Conservation (phyloP, 2,329 filamentous ascomycete species). For the Pleurostoma richardsiae region DNA sequence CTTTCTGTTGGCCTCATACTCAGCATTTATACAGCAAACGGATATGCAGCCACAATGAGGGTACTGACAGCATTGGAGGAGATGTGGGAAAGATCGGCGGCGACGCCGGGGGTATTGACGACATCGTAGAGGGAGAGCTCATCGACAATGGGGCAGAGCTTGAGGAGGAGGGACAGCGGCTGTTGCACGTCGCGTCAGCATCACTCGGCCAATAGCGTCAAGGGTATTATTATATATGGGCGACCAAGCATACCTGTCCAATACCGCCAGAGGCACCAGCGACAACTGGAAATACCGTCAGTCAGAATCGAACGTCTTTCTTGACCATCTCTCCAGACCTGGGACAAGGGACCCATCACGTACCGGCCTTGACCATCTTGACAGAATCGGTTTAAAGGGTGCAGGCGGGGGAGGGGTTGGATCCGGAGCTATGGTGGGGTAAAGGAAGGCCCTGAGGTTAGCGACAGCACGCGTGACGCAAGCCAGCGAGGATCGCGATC, state of each 20-base stretch:
- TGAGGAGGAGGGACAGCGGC: slow-evolving; percentile 95
- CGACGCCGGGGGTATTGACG: slow-evolving; percentile 95
- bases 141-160: slow-evolving; percentile 80
- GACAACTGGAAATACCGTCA: slow-evolving; percentile 52
- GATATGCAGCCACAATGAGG: slow-evolving; percentile 2
- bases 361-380: slow-evolving; percentile 35
- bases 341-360: not conserved
- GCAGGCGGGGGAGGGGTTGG: slow-evolving; percentile 17
- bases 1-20: slow-evolving; percentile 52
- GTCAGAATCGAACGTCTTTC: slow-evolving; percentile 7
- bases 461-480: too few relatives aligned
- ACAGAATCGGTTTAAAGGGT: slow-evolving; percentile 5
- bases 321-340: not conserved
- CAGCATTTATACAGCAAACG: not conserved
- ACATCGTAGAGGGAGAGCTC: slow-evolving; percentile 99
- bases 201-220: not conserved
- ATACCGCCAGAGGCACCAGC: slow-evolving; percentile 97
- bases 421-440: not conserved
- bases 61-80: slow-evolving; percentile 71
- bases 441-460: not conserved
- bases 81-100: slow-evolving; percentile 95
- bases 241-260: slow-evolving; percentile 68
- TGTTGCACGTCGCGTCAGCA: slow-evolving; percentile 31
- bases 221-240: not conserved
- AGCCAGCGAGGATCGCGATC: too few relatives aligned